Evolutionary conservation across 1,284 basidiomycete genomes (phyloP), one percentile per base, ranked within the genome.

Genomic region (Waitea zeae): DNA sequence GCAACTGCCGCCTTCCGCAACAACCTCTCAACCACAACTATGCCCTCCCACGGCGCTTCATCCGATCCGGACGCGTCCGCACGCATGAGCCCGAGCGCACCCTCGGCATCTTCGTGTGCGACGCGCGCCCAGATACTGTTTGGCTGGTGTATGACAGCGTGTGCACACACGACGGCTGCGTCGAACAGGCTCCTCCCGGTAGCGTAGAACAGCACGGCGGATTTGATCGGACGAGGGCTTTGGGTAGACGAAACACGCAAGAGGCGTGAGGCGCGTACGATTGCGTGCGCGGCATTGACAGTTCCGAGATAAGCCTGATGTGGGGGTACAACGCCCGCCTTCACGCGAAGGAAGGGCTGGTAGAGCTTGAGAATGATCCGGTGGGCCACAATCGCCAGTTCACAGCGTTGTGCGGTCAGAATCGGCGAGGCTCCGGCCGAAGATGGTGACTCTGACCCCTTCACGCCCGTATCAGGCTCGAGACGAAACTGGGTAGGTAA

Each of bases 331-430:
- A 42, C 36, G 20, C 44, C 36, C 17, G 46, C 39, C 38, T 44
- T 42, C 41, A 38, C 44, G 46, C 42, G 36, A 36, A 78, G 48
- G 50, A 79, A 77, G 0, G 78, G 77, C n/a, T 71, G 47, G 47
- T 75, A 80, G 6, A 70, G 55, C 49, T 68, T 70, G 42, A 81
- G 53, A 37, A 77, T 57, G 33, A 78, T 47, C 29, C 68, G 54
- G 39, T 78, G 62, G 4, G 71, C 69, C 28, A 64, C 55, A 26
- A 76, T 62, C 0, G 61, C 60, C 30, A 80, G 53, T 42, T 76
- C 75, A 44, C 61, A 75, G 17, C 62, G 62, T 43, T 67, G 65
- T 5, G 62, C 59, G 34, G 61, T 46, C 13, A 66, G 52, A 30
- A 52, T 42, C 13, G 46, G 36, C 2, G 46, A 30, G 30, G 40